phyloP scores from a whole-genome alignment of 2,329 filamentous ascomycete species.

The Verticillium zaregamsianum region DNA sequence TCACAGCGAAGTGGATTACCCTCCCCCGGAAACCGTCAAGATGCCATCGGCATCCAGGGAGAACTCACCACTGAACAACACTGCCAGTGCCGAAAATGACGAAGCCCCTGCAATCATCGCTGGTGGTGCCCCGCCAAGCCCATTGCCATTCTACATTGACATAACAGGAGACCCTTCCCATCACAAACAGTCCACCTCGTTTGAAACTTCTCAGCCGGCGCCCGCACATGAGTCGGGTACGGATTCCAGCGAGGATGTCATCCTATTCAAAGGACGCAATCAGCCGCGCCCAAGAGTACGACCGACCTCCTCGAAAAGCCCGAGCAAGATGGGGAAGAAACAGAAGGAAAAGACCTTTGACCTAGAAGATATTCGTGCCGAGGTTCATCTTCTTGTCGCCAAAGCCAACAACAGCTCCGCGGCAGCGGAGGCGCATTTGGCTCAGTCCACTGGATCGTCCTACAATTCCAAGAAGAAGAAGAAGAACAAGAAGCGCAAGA shows the following conservation, averaged over 20 bases:
- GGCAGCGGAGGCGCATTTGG: constrained; percentile 1
- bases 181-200: constrained; percentile 4
- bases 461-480: constrained; percentile 14
- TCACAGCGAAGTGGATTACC: not conserved
- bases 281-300: constrained; percentile 11
- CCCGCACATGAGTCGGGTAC: constrained; percentile 9
- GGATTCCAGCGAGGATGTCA: constrained; percentile 66
- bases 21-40: not conserved
- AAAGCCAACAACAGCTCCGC: constrained; percentile 11
- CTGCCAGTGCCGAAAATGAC: not conserved
- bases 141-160: constrained; percentile 33
- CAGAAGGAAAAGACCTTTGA: constrained; percentile 13
- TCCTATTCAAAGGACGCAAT: constrained; percentile 60
- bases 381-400: constrained; percentile 24
- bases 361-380: constrained; percentile 23
- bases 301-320: constrained; percentile 2
- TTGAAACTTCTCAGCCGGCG: not conserved
- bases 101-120: not conserved
- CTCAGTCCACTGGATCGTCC: constrained; percentile 1
- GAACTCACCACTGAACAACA: not conserved
- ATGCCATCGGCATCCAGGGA: not conserved
- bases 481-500: constrained; percentile 2
- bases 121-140: not conserved
- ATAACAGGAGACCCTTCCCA: constrained; percentile 21
- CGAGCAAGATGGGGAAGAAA: not conserved